Base-by-base conservation (phyloP, 2,329 filamentous ascomycete species). In the Nemania diffusa region DNA sequence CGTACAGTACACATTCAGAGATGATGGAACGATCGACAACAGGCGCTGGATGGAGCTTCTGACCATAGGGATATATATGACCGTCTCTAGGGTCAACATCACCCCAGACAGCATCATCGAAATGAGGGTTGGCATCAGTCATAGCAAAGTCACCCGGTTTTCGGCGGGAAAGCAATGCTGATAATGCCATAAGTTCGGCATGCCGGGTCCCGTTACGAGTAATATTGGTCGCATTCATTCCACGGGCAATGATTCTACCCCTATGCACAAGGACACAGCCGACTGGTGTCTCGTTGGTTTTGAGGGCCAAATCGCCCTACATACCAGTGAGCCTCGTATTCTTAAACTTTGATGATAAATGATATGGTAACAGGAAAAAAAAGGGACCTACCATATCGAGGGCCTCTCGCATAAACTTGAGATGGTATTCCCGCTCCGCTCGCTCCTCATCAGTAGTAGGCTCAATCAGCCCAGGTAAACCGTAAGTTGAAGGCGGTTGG, bases 191-290 rank as follows among this genome's bases (percentile, higher is more conserved):
- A 77, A 98, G 97, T 79, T 99, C 96, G 51, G 96, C 96, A 79
- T 99, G 96, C 27, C 94, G 90, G 53, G 96, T 98, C 51, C 96
- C 96, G 82, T 97, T 90, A 55, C 95, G 89, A 27, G 92, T 96
- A 73, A 92, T 86, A 75, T 97, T 99, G 60, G 96, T 99, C 70
- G 97, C 96, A 75, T 99, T 99, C 92, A 97, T 97, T 69, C 96
- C 96, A 70, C 87, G 88, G 48, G 93, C 94, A 71, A 99, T 94
- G 70, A 97, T 86, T 72, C 88, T 85, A 71, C 89, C 90, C 29
- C 92, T 81, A 77, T 94, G 87, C 24, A 98, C 94, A 60, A 99
- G 90, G 34, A 99, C 94, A 79, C 96, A 99, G 56, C 96, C 97
- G 22, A 99, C 96, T 0, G 96, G 96, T 1, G 97, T 98, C 82